Conservation (phyloP, 2,329 filamentous ascomycete genomes). For the Fusarium pseudocircinatum region DNA sequence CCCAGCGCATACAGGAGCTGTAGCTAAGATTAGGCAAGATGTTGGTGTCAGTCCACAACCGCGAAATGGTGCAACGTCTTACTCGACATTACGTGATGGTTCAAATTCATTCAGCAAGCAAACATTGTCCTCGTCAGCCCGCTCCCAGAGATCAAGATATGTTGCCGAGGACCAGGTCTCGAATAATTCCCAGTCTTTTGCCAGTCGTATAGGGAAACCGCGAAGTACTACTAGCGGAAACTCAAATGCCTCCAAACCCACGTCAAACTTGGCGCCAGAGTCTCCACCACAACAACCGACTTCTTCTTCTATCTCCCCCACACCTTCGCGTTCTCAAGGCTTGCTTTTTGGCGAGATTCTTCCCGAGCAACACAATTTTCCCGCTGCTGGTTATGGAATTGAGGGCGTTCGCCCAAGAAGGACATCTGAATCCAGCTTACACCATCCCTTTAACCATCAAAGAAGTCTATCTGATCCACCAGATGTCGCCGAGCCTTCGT, state of each 20-base stretch:
- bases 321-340: constrained; percentile 54
- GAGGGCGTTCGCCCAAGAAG: constrained; percentile 62
- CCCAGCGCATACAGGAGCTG: constrained; percentile 48
- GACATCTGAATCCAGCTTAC: constrained; percentile 77
- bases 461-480: constrained; percentile 65
- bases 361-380: constrained; percentile 64
- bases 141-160: constrained; percentile 58
- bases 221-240: constrained; percentile 48
- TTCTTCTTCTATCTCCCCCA: constrained; percentile 44
- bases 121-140: constrained; percentile 39
- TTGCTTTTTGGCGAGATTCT: constrained; percentile 81
- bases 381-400: constrained; percentile 70
- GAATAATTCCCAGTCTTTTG: constrained; percentile 66
- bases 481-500: constrained; percentile 66
- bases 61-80: constrained; percentile 51
- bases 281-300: constrained; percentile 49
- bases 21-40: constrained; percentile 47
- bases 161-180: constrained; percentile 62
- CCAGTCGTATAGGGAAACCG: constrained; percentile 67
- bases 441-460: constrained; percentile 60
- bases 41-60: constrained; percentile 47
- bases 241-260: constrained; percentile 49
- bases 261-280: constrained; percentile 47
- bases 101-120: constrained; percentile 34
- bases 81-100: constrained; percentile 53